These are phyloP conservation scores for Nepenthes gracilis DNA, from an alignment of 148 eudicot species.

Conservation along the genomic window DNA sequence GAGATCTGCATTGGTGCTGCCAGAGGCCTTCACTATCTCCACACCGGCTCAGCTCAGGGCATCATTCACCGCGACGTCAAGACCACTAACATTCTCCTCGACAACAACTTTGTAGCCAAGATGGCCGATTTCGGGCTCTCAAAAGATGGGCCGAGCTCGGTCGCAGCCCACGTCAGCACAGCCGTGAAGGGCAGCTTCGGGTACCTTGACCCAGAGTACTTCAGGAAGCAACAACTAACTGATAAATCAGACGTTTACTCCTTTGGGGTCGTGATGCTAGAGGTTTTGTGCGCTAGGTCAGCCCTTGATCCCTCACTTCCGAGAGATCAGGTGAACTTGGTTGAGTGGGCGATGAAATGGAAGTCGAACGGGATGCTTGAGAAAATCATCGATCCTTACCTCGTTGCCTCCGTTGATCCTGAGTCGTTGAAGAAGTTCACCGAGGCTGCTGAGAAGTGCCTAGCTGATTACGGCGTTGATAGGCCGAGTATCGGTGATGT, in stretches of 20 bases:
- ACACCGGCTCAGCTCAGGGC: constrained; percentile 3
- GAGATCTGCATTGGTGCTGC: constrained; percentile 4
- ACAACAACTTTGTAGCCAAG: constrained; percentile 2
- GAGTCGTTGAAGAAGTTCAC: constrained; percentile 3
- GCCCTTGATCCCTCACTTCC: neutral
- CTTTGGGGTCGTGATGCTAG: constrained; percentile 1
- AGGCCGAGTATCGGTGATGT: constrained; percentile 1
- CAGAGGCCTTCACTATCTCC: constrained; percentile 1
- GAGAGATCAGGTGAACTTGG: neutral
- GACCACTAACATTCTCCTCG: constrained; percentile 1
- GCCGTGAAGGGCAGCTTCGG: constrained; percentile 2
- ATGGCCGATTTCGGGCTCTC: constrained; percentile 5
- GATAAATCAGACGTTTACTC: constrained; percentile 7
- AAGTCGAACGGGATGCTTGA: neutral
- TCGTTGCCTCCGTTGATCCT: neutral
- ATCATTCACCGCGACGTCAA: constrained; percentile 4
- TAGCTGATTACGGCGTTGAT: neutral
- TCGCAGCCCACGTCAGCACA: neutral
- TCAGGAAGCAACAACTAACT: neutral
- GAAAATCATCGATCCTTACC: neutral
- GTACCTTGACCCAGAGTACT: constrained; percentile 1
- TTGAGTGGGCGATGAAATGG: neutral
- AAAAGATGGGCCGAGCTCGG: neutral
- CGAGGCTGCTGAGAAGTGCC: constrained; percentile 4
- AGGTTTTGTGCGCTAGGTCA: constrained; percentile 2